Conservation (phyloP, 345 rosid species). For the Conringia planisiliqua region DNA sequence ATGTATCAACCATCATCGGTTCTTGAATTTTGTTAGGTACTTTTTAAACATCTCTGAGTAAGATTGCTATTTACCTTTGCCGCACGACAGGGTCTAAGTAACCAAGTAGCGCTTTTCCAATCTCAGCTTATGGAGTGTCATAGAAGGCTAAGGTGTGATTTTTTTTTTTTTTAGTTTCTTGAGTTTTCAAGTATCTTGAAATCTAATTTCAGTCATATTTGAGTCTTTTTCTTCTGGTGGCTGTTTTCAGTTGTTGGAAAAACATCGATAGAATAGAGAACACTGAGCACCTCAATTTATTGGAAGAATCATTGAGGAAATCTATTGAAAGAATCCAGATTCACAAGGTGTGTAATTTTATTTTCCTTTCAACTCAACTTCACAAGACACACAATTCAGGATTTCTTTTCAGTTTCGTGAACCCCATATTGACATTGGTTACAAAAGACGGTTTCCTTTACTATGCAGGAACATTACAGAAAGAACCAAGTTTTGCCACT, state of each 20-base stretch:
- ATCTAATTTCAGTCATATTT: neutral
- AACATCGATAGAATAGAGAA: constrained; percentile 65
- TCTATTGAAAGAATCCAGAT: constrained; percentile 51
- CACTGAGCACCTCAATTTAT: constrained; percentile 57
- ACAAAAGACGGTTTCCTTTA: constrained; percentile 12
- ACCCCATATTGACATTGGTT: neutral
- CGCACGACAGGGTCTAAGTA: constrained; percentile 55
- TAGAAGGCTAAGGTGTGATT: constrained; percentile 74
- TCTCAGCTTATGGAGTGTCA: constrained; percentile 61
- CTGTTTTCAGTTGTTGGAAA: constrained; percentile 65
- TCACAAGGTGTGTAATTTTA: constrained; percentile 49
- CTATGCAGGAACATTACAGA: constrained; percentile 54
- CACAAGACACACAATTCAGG: neutral
- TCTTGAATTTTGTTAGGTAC: neutral
- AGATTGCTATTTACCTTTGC: constrained; percentile 20
- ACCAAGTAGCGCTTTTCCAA: constrained; percentile 57
- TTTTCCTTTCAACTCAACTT: neutral
- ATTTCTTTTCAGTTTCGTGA: neutral
- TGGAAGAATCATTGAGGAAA: constrained; percentile 73
- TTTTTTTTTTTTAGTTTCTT: constrained; percentile 14
- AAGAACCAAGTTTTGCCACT: constrained; percentile 57
- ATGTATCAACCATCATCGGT: neutral
- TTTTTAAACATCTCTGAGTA: constrained; percentile 5
- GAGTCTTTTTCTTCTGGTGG: neutral
- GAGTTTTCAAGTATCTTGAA: neutral